Conservation (phyloP, 2,329 filamentous ascomycete species). For the Plectosphaerella plurivora region DNA sequence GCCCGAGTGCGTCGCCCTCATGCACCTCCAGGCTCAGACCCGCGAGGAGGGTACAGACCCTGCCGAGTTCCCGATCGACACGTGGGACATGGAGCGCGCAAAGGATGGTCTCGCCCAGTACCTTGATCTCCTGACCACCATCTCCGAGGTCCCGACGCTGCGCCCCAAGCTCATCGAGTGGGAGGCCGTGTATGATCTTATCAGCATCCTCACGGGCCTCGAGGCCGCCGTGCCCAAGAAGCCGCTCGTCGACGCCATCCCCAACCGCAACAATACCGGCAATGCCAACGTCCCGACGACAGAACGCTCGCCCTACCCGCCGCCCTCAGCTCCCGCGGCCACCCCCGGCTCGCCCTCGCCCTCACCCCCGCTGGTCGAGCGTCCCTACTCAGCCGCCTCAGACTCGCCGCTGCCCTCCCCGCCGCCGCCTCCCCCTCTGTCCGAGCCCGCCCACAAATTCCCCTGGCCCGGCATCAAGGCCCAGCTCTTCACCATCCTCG, state of each 20-base stretch:
- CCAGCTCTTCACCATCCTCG: slow-evolving; percentile 84
- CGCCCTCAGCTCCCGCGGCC: slow-evolving; percentile 25
- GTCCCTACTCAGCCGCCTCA: slow-evolving; percentile 47
- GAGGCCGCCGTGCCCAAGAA: slow-evolving; percentile 86
- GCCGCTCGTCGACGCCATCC: slow-evolving; percentile 49
- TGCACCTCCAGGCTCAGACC: slow-evolving; percentile 89
- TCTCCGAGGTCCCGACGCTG: slow-evolving; percentile 80
- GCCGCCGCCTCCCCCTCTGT: slow-evolving; percentile 43
- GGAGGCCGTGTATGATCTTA: slow-evolving; percentile 85
- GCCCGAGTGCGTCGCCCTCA: slow-evolving; percentile 89
- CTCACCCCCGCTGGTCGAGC: slow-evolving; percentile 48
- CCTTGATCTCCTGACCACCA: slow-evolving; percentile 85
- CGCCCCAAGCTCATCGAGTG: slow-evolving; percentile 84
- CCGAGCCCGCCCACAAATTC: slow-evolving; percentile 62
- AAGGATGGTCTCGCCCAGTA: slow-evolving; percentile 95
- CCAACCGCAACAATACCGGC: slow-evolving; percentile 13
- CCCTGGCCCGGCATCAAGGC: slow-evolving; percentile 79
- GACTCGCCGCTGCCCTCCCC: slow-evolving; percentile 21
- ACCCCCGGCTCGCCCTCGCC: slow-evolving; percentile 21
- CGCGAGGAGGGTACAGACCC: slow-evolving; percentile 70
- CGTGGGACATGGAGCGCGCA: slow-evolving; percentile 96
- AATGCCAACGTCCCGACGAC: slow-evolving; percentile 6
- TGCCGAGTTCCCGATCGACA: slow-evolving; percentile 86
- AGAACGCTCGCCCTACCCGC: slow-evolving; percentile 12
- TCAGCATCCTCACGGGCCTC: slow-evolving; percentile 80